Percentiles rank a stretch among this genome's conserved stretches.
Evolutionary conservation across 2,329 filamentous ascomycete genomes (phyloP).

Genomic region (Trichoderma sp.): DNA sequence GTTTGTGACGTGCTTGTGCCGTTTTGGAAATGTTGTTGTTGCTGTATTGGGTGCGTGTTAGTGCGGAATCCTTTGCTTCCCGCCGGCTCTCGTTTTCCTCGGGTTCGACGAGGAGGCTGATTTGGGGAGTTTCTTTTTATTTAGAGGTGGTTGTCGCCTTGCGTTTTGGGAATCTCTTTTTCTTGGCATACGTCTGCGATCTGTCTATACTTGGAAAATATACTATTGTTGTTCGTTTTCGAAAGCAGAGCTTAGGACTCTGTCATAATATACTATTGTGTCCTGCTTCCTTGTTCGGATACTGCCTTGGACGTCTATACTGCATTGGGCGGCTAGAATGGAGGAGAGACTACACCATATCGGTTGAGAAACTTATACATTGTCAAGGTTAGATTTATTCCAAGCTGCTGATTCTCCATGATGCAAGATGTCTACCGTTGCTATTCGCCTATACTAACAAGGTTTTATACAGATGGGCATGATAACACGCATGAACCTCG

Average conservation of each 20-base stretch:
- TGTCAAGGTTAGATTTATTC: not conserved
- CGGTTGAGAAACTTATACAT: not conserved
- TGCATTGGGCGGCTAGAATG: constrained; percentile 6
- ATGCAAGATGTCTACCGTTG: not conserved
- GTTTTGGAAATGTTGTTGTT: not conserved
- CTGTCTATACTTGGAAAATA: not conserved
- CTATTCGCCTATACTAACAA: not conserved
- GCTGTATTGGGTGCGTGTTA: not conserved
- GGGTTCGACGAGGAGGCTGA: not conserved
- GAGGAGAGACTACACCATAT: constrained; percentile 6
- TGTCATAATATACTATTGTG: not conserved
- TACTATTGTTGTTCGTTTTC: not conserved
- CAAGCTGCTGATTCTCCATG: not conserved
- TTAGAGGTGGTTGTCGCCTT: not conserved
- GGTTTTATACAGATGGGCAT: not conserved
- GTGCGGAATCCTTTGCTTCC: not conserved
- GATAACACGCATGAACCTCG: not conserved
- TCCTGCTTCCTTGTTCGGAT: not conserved
- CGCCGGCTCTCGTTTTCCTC: not conserved
- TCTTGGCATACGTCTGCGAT: not conserved
- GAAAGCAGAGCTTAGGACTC: not conserved
- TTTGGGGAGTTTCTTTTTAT: not conserved
- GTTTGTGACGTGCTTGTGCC: constrained; percentile 9
- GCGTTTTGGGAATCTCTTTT: not conserved
- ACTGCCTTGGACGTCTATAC: not conserved